Conservation (phyloP, 2,329 filamentous ascomycete species). For the Kalmusia sp. region DNA sequence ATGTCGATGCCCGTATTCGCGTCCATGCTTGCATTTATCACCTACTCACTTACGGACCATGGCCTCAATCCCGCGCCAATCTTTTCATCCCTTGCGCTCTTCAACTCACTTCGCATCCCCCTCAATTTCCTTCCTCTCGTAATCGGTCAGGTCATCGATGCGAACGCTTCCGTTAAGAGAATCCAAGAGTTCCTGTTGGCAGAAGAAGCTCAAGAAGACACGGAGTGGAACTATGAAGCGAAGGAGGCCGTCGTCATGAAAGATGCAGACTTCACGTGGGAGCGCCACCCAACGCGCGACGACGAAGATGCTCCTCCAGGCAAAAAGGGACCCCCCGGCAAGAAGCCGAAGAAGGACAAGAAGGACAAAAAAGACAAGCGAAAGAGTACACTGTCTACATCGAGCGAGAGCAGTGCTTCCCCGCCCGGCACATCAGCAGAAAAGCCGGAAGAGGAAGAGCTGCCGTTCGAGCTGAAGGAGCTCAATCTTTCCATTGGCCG, state of each 20-base stretch:
- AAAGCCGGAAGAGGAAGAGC: constrained; percentile 53
- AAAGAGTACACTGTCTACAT: constrained; percentile 34
- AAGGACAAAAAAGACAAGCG: constrained; percentile 57
- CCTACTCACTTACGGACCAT: constrained; percentile 70
- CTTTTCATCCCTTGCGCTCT: constrained; percentile 92
- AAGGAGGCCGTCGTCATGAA: constrained; percentile 70
- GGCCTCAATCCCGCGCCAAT: constrained; percentile 75
- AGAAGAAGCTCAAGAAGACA: constrained; percentile 82
- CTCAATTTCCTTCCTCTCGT: constrained; percentile 88
- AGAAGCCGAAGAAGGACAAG: constrained; percentile 58
- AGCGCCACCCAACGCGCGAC: constrained; percentile 66
- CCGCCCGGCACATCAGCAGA: constrained; percentile 58
- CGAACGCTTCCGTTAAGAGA: constrained; percentile 81
- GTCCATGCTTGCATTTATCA: constrained; percentile 94
- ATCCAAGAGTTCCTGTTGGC: constrained; percentile 88
- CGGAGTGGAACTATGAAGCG: constrained; percentile 61
- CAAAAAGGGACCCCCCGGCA: constrained; percentile 38
- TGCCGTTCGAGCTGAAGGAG: constrained; percentile 76
- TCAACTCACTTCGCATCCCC: constrained; percentile 89
- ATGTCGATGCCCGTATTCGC: constrained; percentile 91
- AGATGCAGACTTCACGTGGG: constrained; percentile 86
- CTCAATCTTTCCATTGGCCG: constrained; percentile 73
- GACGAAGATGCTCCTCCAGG: constrained; percentile 36
- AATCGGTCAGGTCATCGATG: constrained; percentile 88
- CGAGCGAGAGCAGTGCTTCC: constrained; percentile 41